These are phyloP conservation scores for Neonothopanus nambi DNA, from an alignment of 1,284 basidiomycete species.

Conservation along the genomic window DNA sequence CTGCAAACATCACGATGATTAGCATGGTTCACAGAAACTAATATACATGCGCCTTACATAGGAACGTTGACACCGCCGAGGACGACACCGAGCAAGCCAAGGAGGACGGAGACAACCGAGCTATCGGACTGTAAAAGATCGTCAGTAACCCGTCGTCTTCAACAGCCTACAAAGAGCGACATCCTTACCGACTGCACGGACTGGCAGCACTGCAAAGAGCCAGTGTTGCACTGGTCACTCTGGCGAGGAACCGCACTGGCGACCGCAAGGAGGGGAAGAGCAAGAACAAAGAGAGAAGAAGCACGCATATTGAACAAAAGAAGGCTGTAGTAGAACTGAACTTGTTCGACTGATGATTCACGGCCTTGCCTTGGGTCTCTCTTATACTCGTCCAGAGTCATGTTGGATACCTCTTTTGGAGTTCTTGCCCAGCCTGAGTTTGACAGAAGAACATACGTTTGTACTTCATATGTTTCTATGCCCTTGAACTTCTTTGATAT, in stretches of 20 bases:
- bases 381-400: too few species aligned
- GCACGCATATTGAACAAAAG: not conserved
- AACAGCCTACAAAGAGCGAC: not conserved
- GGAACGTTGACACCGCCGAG: not conserved
- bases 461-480: too few species aligned
- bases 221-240: conserved; percentile 2
- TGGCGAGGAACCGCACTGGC: conserved; percentile 4
- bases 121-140: not conserved
- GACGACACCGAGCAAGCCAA: not conserved
- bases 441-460: too few species aligned
- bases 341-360: too few species aligned
- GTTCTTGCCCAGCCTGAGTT: too few species aligned
- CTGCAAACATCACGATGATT: not conserved
- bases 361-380: too few species aligned
- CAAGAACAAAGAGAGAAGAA: not conserved
- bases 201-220: not conserved
- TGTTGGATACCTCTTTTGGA: too few species aligned
- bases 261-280: not conserved
- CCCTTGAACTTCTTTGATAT: too few species aligned
- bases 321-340: too few species aligned
- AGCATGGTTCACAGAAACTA: too few species aligned
- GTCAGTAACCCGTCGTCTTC: too few species aligned
- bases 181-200: not conserved
- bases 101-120: not conserved
- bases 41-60: too few species aligned